Evolutionary conservation across 2,329 filamentous ascomycete genomes (phyloP).

Genomic region (Xylariaceae sp.): DNA sequence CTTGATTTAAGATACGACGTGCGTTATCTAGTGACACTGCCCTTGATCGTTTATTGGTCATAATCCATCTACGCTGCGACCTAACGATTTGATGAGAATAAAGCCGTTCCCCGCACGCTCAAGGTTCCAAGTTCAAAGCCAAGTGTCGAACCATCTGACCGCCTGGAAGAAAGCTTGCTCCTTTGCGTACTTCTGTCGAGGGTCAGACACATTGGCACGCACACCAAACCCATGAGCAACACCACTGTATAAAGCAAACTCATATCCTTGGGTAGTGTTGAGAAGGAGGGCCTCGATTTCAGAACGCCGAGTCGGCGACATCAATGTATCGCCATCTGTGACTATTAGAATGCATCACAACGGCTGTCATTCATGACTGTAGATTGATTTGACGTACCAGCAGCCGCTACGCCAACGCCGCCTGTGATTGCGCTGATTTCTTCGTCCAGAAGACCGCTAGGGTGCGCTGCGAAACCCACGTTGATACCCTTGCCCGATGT

Average conservation of each 20-base stretch:
- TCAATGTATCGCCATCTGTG: constrained; percentile 53
- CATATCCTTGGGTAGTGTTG: constrained; percentile 55
- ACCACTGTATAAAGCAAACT: constrained; percentile 67
- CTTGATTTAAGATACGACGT: no score
- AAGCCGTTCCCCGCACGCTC: no score
- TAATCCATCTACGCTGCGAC: no score
- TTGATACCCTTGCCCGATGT: constrained; percentile 53
- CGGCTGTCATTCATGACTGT: no score
- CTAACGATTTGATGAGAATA: no score
- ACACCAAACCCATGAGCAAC: constrained; percentile 74
- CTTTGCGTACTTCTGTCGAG: constrained; percentile 64
- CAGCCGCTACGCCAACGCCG: constrained; percentile 61
- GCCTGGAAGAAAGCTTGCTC: constrained; percentile 63
- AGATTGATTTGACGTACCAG: constrained; percentile 29
- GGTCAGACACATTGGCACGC: constrained; percentile 55
- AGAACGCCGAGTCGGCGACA: constrained; percentile 53
- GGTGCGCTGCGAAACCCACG: constrained; percentile 63
- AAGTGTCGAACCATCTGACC: no score
- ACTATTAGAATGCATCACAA: no score
- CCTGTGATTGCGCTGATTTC: constrained; percentile 57
- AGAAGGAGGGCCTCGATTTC: constrained; percentile 59
- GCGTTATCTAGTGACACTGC: no score
- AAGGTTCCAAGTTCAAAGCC: no score
- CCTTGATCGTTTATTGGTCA: no score
- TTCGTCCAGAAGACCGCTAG: constrained; percentile 56